Percentiles rank a stretch among this genome's conserved stretches.
phyloP scores from a whole-genome alignment of 2,329 filamentous ascomycete genomes.

The Microdochium trichocladiopsis region DNA sequence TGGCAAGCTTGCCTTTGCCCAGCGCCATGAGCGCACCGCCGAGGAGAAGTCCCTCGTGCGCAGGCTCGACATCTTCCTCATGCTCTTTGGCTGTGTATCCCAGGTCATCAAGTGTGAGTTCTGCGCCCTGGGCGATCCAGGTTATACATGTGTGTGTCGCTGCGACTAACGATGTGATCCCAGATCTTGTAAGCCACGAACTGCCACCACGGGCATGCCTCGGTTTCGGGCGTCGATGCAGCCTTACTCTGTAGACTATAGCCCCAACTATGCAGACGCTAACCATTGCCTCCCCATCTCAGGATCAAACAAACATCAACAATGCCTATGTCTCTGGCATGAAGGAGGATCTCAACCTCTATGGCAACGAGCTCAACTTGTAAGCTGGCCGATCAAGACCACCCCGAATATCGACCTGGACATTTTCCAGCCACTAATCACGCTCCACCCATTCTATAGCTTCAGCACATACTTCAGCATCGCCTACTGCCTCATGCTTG shows the following conservation, averaged over 20 bases:
- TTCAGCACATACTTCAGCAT: conserved; percentile 26
- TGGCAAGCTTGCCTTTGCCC: conserved; percentile 10
- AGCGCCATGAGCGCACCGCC: conserved; percentile 17
- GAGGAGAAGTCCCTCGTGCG: conserved; percentile 22
- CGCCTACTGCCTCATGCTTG: conserved; percentile 25
- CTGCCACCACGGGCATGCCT: conserved; percentile 10
- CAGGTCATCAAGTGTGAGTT: conserved; percentile 14
- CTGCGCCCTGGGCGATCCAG: too few species aligned
- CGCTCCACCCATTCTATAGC: conserved; percentile 7
- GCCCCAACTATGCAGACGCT: background rate
- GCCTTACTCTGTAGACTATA: background rate
- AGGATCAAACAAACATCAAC: conserved; percentile 23
- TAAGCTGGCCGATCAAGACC: too few species aligned
- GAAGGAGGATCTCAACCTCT: conserved; percentile 19
- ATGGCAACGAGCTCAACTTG: conserved; percentile 17
- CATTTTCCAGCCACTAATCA: too few species aligned
- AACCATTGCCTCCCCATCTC: conserved; percentile 16
- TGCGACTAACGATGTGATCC: background rate
- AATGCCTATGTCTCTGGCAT: conserved; percentile 28
- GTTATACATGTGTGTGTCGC: too few species aligned
- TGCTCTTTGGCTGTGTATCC: conserved; percentile 26
- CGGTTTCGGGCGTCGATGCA: too few species aligned
- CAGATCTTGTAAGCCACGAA: conserved; percentile 12
- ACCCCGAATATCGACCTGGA: too few species aligned
- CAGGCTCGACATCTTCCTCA: conserved; percentile 24